These are phyloP conservation scores for Penicillium cinerascens DNA, from an alignment of 495 filamentous ascomycete species.

Conservation along the genomic window DNA sequence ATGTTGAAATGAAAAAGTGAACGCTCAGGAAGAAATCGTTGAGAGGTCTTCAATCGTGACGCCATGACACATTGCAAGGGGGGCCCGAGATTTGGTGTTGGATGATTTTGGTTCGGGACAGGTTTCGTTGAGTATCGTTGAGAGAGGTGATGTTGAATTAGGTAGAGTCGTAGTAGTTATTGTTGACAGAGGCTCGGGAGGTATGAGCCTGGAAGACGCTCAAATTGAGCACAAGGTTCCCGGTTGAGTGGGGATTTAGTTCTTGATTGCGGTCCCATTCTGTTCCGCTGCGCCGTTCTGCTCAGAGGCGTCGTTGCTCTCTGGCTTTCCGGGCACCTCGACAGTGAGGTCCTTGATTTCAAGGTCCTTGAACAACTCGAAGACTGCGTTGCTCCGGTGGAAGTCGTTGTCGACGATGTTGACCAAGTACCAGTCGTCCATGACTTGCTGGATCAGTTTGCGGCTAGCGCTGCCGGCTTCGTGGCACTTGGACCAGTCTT, in stretches of 20 bases:
- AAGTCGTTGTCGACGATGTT: constrained; percentile 99
- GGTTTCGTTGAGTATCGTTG: constrained; percentile 39
- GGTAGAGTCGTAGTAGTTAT: constrained; percentile 22
- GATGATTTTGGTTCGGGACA: constrained; percentile 25
- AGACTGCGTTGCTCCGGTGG: constrained; percentile 71
- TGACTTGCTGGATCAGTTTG: constrained; percentile 72
- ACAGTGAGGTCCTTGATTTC: constrained; percentile 60
- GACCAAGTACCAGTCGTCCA: constrained; percentile 88
- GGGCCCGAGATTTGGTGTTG: constrained; percentile 28
- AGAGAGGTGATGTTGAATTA: constrained; percentile 48
- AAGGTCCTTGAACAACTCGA: constrained; percentile 80
- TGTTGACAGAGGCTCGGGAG: constrained; percentile 16
- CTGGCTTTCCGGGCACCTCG: constrained; percentile 26
- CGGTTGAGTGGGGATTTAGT: constrained; percentile 28
- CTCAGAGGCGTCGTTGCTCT: constrained; percentile 13
- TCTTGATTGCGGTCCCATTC: constrained; percentile 26
- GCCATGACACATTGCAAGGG: constrained; percentile 42
- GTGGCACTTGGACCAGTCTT: constrained; percentile 92
- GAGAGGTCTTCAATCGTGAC: constrained; percentile 49
- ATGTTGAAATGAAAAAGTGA: constrained; percentile 43
- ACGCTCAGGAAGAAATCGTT: constrained; percentile 50
- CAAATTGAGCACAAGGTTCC: background rate
- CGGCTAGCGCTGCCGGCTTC: constrained; percentile 74
- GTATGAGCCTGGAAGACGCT: constrained; percentile 7
- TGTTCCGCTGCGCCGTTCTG: constrained; percentile 18